Conservation (phyloP, 2,329 filamentous ascomycete species). For the Diaporthe humulicola region DNA sequence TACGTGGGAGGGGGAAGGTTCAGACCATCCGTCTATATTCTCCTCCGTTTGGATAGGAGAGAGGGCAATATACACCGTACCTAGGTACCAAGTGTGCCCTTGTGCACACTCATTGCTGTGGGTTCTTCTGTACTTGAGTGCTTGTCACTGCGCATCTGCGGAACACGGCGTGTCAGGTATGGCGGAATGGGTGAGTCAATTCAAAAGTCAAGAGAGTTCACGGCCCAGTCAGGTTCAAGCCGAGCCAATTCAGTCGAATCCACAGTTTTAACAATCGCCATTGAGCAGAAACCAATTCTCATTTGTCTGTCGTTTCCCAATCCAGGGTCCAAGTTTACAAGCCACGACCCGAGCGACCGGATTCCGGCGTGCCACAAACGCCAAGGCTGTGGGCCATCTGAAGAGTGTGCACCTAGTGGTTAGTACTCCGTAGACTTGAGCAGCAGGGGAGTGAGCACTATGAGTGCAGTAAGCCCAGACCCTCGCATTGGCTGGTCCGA, state of each 20-base stretch:
- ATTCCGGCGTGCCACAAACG: background rate
- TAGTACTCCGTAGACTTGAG: too few relatives aligned
- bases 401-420: background rate
- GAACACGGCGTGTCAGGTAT: background rate
- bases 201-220: background rate
- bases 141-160: slow-evolving; percentile 18
- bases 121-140: too few relatives aligned
- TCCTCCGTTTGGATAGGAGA: background rate
- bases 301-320: background rate
- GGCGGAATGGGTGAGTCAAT: background rate
- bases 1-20: background rate
- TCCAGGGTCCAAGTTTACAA: background rate
- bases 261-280: background rate
- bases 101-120: too few relatives aligned
- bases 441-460: too few relatives aligned
- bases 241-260: background rate
- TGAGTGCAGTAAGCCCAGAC: background rate
- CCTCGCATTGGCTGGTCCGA: slow-evolving; percentile 3
- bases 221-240: background rate
- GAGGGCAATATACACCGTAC: background rate
- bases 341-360: slow-evolving; percentile 18
- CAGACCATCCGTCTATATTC: background rate
- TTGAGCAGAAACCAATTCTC: background rate
- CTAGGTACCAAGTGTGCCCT: too few relatives aligned
- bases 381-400: background rate